These are phyloP conservation scores for Chamaecyparis obtusa DNA, from an alignment of 75 land plant genomes.

Conservation along the genomic window DNA sequence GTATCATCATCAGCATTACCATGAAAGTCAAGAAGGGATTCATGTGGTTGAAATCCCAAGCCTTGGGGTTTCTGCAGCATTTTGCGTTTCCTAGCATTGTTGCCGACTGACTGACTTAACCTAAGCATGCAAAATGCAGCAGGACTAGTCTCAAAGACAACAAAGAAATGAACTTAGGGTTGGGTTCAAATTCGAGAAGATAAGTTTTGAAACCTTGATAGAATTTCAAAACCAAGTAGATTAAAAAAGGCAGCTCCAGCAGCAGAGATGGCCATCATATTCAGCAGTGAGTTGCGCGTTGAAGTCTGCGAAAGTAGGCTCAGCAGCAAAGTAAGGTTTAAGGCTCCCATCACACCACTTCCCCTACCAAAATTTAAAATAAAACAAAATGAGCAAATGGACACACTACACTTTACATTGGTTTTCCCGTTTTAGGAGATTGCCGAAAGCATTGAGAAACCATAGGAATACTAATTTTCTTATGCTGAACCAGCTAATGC, in stretches of 20 bases:
- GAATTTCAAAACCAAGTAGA: not conserved
- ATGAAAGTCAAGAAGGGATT: not conserved
- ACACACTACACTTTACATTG: not conserved
- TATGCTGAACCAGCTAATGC: slow-evolving; percentile 5
- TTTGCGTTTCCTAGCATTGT: slow-evolving; percentile 8
- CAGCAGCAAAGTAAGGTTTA: slow-evolving; percentile 5
- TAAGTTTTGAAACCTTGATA: not conserved
- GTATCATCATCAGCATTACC: not conserved
- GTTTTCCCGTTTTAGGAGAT: slow-evolving; percentile 8
- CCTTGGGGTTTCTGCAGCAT: not conserved
- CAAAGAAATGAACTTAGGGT: not conserved
- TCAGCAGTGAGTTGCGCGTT: slow-evolving; percentile 8
- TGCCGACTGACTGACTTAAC: not conserved
- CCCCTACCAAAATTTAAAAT: not conserved
- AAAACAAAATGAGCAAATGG: not conserved
- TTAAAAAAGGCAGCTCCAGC: not conserved
- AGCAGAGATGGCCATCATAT: slow-evolving; percentile 5
- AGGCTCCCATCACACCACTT: slow-evolving; percentile 10
- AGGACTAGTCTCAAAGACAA: slow-evolving; percentile 2
- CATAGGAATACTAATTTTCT: slow-evolving; percentile 11
- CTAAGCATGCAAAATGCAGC: not conserved
- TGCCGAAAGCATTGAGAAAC: slow-evolving; percentile 8
- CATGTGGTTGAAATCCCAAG: slow-evolving; percentile 7
- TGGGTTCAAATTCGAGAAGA: not conserved
- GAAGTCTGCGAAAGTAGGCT: slow-evolving; percentile 10